Evolutionary conservation across 805 yeast species (phyloP), one percentile per base, ranked within the genome.

Genomic region (Wickerhamomyces mucosus): DNA sequence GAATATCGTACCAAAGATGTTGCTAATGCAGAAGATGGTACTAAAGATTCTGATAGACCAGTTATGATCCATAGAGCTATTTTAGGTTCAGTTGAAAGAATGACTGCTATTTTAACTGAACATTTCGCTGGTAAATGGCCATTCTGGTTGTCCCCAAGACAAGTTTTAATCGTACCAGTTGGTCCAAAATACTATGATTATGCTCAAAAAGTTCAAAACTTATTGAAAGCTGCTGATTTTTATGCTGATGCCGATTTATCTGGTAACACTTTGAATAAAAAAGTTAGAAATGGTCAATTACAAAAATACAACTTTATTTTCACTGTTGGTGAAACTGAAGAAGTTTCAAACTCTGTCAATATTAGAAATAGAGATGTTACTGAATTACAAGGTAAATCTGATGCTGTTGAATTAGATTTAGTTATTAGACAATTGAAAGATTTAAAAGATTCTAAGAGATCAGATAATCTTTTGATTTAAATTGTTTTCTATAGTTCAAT

Each of bases 51-150:
- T 46, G 73, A 70, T 36, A 82, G 95, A 61, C 99, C 99, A 31
- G 99, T 92, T 34, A 92, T 92, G 97, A 89, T 92, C 54, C 99
- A 92, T 69, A 83, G 99, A 65, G 99, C 99, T 45, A 85, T 92
- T 45, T 73, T 89, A 55, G 99, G 99, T 46, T 84, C 96, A 28
- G 94, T 92, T 39, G 99, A 92, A 71, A 83, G 99, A 72, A 88
- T 92, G 97, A 83, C 95, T 41, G 98, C 96, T 41, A 89, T 92
- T 49, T 75, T 92, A 60, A 88, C 95, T 37, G 99, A 92, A 64
- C 98, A 92, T 67, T 92, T 70, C 64, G 95, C 88, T 55, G 99
- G 99, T 53, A 92, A 86, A 59, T 92, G 99, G 99, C 99, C 99
- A 53, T 84, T 92, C 72, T 92, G 98, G 98, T 71, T 92, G 56